Base-by-base conservation (phyloP, 179 eudicot species). In the Drosera spatulata region DNA sequence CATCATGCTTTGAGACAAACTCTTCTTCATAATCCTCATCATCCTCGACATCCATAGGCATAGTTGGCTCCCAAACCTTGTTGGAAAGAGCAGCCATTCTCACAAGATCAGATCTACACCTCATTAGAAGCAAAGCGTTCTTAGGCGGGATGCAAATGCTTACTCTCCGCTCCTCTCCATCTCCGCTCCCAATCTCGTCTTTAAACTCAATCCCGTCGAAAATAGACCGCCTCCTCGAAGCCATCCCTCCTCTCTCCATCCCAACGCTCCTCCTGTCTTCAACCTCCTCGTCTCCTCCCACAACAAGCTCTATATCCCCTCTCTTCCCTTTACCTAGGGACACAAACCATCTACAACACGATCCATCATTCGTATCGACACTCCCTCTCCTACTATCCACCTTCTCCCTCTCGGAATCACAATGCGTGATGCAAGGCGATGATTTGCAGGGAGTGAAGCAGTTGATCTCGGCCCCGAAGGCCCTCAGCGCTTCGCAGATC, bases 31-130 rank as follows among this genome's bases (percentile, higher is more conserved):
- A 45, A 2, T 33, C 50, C 11, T 45, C 59, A 0, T 61, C 66
- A 1, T 72, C 69, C 5, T 58, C 61, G 2, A 40, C 50, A 3
- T 63, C 63, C 10, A 63, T 73, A 9, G 59, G 70, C 14, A 69
- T 62, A 55, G 68, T 61, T 4, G 81, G 53, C 10, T 76, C 91
- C 83, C 75, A 77, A 13, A 82, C 61, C 54, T 80, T 72, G 33
- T 61, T 74, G 38, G 88, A 76, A 65, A 89, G 80, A 38, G 88
- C 77, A 8, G 88, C 76, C 85, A 89, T 80, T 55, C 81, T 80
- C 52, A 77, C 54, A 0, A 95, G 97, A 76, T 89, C 95, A 72
- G 95, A 87, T 85, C 91, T 84, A 64, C 97, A 89, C 61, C 97
- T 71, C 97, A 89, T 89, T 58, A 89, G 66, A 67, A 89, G 71